Evolutionary conservation across 805 yeast genomes (phyloP), one percentile per base, ranked within the genome.

Genomic region (Saccharomycopsis olivae): DNA sequence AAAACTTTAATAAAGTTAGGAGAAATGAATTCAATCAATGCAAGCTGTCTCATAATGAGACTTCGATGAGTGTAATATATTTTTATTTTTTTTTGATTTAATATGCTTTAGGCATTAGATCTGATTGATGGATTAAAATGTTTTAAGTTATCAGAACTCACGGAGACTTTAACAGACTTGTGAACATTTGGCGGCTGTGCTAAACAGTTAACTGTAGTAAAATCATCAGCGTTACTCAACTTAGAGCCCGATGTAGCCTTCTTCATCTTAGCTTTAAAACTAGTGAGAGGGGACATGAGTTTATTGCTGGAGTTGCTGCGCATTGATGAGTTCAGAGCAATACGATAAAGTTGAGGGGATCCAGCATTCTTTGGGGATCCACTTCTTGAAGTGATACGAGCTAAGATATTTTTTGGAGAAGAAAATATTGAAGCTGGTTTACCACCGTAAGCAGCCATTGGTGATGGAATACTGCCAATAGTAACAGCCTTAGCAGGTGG

Each of bases 321-420:
- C 30, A 41, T 23, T 5, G 46, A 41, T 8, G 43, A 35, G 33
- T 41, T 41, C 4, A 43, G 35, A 20, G 46, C 27, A 19, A 45
- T 45, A 4, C 39, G 19, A 39, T 45, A 45, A 14, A 45, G 29
- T 31, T 38, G 46, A 11, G 46, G 48, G 20, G 46, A 38, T n/a
- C n/a, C n/a, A 5, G 9, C 21, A 6, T 6, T 19, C 29, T 39
- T 43, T 36, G 43, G 43, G 3, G 43, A 36, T 3, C 25, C 16
- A 8, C 15, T 27, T 29, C 36, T 20, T 18, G 46, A 38, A 17
- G 46, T 36, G 15, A 45, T 35, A 19, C 40, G 34, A 3, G 46
- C 43, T 8, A 45, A 33, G 14, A 45, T 29, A 35, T 41, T 41
- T 20, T 39, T 41, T 18, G 48, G 48, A 4, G 46, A 37, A 15